Conservation (phyloP, 192 early-diverging fungal genomes). For the Backusella psychrophila region DNA sequence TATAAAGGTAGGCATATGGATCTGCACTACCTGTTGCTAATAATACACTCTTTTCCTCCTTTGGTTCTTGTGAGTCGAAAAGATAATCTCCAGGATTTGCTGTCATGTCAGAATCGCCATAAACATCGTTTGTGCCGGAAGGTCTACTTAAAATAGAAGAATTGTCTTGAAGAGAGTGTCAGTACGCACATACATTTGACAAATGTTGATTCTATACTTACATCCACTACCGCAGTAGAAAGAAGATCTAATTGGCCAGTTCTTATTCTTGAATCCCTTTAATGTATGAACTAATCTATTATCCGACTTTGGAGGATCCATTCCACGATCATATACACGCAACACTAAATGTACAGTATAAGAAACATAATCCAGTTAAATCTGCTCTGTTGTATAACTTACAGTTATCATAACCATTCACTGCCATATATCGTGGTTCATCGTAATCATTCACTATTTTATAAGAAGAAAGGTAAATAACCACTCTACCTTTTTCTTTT, state of each 20-base stretch:
- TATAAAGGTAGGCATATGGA: slow-evolving; percentile 79
- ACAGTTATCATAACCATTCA: slow-evolving; percentile 94
- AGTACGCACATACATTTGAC: neutral
- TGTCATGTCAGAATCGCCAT: slow-evolving; percentile 17
- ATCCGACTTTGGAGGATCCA: slow-evolving; percentile 67
- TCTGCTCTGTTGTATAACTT: slow-evolving; percentile 8
- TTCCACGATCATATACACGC: slow-evolving; percentile 88
- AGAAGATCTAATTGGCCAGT: slow-evolving; percentile 93
- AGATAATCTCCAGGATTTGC: slow-evolving; percentile 17
- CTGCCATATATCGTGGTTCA: slow-evolving; percentile 79
- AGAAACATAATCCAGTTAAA: neutral
- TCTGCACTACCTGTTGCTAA: slow-evolving; percentile 83
- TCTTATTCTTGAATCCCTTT: slow-evolving; percentile 90
- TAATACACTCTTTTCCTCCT: slow-evolving; percentile 55
- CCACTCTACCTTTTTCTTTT: neutral
- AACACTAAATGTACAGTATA: slow-evolving; percentile 54
- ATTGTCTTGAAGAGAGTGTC: slow-evolving; percentile 20
- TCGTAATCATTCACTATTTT: slow-evolving; percentile 46
- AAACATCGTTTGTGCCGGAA: slow-evolving; percentile 8
- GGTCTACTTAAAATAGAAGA: slow-evolving; percentile 34
- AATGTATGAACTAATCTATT: slow-evolving; percentile 76
- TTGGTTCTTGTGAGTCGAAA: slow-evolving; percentile 42
- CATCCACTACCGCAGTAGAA: slow-evolving; percentile 73
- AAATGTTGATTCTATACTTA: slow-evolving; percentile 31
- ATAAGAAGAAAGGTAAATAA: slow-evolving; percentile 1